Evolutionary conservation across 164 flowering plant species (phyloP).

Genomic region (Paratinospora sagittata): DNA sequence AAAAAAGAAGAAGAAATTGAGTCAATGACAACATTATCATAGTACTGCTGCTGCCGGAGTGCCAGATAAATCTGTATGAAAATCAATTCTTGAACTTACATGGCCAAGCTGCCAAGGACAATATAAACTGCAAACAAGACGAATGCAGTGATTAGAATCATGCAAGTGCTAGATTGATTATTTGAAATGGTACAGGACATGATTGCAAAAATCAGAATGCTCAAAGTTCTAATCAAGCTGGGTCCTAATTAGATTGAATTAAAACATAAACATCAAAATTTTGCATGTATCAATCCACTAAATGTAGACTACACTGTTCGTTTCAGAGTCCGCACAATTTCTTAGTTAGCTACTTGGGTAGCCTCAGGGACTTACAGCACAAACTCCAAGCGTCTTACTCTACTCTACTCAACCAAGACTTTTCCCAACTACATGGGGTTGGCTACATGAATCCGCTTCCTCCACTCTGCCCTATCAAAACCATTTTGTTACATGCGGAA

Average conservation of each 20-base stretch:
- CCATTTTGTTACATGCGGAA: too few species aligned
- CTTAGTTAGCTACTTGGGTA: not conserved
- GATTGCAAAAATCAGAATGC: too few species aligned
- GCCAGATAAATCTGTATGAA: not conserved
- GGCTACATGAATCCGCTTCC: too few species aligned
- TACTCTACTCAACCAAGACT: too few species aligned
- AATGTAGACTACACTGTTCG: not conserved
- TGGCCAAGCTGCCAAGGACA: not conserved
- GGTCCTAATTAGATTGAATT: too few species aligned
- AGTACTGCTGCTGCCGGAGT: not conserved
- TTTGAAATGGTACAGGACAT: not conserved
- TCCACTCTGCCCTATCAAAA: too few species aligned
- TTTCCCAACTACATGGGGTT: too few species aligned
- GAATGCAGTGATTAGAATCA: not conserved
- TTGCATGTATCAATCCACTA: too few species aligned
- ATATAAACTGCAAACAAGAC: not conserved
- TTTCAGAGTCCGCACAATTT: not conserved
- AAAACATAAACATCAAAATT: too few species aligned
- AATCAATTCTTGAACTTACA: not conserved
- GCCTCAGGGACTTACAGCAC: not conserved
- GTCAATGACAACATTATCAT: too few species aligned
- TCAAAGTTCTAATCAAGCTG: too few species aligned
- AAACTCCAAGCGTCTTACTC: not conserved
- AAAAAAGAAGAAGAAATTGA: too few species aligned
- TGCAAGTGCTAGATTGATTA: not conserved